These are phyloP conservation scores for Paramecium primaurelia DNA, from an alignment of 73 alveolate species.

Conservation along the genomic window DNA sequence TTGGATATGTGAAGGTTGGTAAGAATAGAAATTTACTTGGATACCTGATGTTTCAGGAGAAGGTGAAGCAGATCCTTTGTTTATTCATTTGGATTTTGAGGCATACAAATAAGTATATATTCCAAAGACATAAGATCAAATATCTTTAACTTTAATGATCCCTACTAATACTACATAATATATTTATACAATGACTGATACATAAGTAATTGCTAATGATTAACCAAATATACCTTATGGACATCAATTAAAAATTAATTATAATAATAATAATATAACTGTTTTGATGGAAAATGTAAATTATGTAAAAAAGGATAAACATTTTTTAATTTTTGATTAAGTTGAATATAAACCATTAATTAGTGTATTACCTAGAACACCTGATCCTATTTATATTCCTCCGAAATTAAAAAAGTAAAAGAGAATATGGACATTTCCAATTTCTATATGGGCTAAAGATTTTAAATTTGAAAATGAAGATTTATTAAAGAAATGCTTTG, in stretches of 20 bases:
- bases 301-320: background rate
- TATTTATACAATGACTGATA: conserved; percentile 47
- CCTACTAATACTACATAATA: conserved; percentile 49
- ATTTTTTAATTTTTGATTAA: background rate
- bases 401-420: conserved; percentile 51
- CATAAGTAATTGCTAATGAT: conserved; percentile 27
- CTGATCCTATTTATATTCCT: conserved; percentile 56
- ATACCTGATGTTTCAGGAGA: conserved; percentile 62
- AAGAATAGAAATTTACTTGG: conserved; percentile 67
- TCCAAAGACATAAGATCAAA: background rate
- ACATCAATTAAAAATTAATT: background rate
- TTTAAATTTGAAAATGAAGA: conserved; percentile 63
- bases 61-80: conserved; percentile 60
- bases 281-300: conserved; percentile 24
- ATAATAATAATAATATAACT: background rate
- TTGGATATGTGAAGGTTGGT: conserved; percentile 92
- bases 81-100: conserved; percentile 74
- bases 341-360: conserved; percentile 1
- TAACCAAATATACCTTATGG: background rate
- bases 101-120: conserved; percentile 62
- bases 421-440: conserved; percentile 60
- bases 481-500: conserved; percentile 64
- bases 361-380: conserved; percentile 55
- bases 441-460: conserved; percentile 58
- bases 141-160: conserved; percentile 35